These are phyloP conservation scores for Sclerotinia subarctica DNA, from an alignment of 2,329 filamentous ascomycete species.

Conservation along the genomic window DNA sequence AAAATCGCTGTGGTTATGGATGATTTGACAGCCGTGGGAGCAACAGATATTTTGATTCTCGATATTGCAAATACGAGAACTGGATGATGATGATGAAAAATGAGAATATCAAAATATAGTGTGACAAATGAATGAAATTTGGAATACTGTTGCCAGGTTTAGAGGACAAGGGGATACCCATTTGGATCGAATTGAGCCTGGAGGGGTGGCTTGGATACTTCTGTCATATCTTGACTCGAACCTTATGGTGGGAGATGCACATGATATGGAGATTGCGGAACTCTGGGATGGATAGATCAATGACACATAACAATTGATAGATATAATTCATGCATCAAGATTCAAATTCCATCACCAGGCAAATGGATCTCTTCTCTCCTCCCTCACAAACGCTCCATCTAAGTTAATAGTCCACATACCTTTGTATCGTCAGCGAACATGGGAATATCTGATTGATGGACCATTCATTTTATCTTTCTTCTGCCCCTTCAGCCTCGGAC, in stretches of 20 bases:
- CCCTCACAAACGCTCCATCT: conserved; percentile 6
- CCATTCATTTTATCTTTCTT: background rate
- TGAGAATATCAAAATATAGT: background rate
- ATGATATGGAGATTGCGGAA: background rate
- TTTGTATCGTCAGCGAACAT: background rate
- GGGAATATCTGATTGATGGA: background rate
- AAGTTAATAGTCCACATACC: background rate
- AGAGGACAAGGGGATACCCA: conserved; percentile 1
- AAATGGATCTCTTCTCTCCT: conserved; percentile 10
- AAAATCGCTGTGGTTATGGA: conserved; percentile 40
- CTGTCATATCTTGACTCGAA: background rate
- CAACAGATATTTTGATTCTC: conserved; percentile 39
- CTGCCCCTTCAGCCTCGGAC: background rate
- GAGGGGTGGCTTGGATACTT: conserved; percentile 7
- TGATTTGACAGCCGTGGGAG: conserved; percentile 37
- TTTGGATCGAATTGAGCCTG: conserved; percentile 6
- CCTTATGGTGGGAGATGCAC: background rate
- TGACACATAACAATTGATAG: background rate
- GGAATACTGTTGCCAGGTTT: background rate
- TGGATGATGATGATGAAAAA: conserved; percentile 19
- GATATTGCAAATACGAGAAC: conserved; percentile 39
- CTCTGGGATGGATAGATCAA: background rate
- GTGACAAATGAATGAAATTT: background rate
- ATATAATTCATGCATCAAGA: background rate
- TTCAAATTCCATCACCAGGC: background rate